A percentile compares a stretch with the other conserved stretches of the same genome.
Conservation (phyloP, 352 stramenopile genomes). For the Phytophthora pistaciae region DNA sequence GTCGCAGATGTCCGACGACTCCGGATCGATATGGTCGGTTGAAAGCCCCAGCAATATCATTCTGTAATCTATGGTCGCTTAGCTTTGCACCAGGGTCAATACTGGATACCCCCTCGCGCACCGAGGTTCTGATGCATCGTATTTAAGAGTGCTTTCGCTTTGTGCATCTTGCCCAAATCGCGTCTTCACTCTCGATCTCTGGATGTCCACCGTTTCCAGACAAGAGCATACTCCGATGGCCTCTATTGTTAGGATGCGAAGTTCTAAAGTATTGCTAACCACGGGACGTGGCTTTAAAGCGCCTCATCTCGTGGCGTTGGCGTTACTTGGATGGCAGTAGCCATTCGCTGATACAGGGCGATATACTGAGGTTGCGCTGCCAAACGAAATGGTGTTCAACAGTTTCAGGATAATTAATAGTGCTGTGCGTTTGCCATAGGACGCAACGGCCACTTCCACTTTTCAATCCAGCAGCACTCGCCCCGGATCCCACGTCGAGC, state of each 20-base stretch:
- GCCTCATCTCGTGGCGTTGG: background rate
- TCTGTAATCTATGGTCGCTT: constrained; percentile 9
- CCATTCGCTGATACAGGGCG: constrained; percentile 17
- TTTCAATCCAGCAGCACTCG: constrained; percentile 8
- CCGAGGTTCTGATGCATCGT: background rate
- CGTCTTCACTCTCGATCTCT: background rate
- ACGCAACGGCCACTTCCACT: constrained; percentile 7
- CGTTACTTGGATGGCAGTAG: constrained; percentile 5
- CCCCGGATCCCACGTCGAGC: background rate
- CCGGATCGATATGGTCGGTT: constrained; percentile 40
- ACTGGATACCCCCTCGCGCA: too few relatives aligned
- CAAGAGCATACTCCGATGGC: background rate
- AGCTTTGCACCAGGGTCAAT: background rate
- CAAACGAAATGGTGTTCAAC: background rate
- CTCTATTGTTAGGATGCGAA: constrained; percentile 16
- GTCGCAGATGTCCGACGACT: constrained; percentile 26
- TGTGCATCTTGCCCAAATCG: background rate
- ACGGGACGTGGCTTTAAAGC: background rate
- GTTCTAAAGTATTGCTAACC: constrained; percentile 6
- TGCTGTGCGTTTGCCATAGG: background rate
- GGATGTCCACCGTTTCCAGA: background rate
- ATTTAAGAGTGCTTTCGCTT: background rate
- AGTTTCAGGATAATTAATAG: constrained; percentile 32
- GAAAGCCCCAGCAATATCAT: constrained; percentile 35
- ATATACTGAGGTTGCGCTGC: background rate